These are phyloP conservation scores for Tricharina praecox DNA, from an alignment of 495 filamentous ascomycete species.

Conservation along the genomic window DNA sequence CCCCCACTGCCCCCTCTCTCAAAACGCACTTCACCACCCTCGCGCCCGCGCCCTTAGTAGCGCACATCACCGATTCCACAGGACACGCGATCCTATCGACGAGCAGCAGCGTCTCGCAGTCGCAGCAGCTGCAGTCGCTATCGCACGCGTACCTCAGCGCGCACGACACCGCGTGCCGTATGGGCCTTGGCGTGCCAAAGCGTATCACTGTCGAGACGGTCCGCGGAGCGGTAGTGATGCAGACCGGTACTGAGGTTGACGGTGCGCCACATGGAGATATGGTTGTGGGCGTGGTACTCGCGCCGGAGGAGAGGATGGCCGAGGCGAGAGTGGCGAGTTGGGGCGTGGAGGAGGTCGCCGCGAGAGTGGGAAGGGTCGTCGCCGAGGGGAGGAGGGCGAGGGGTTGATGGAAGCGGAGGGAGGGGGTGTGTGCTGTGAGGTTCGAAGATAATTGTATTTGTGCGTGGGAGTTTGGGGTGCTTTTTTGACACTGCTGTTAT, in stretches of 20 bases:
- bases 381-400: conserved; percentile 6
- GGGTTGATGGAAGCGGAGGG: too few species aligned
- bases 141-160: conserved; percentile 20
- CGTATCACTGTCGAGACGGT: conserved; percentile 19
- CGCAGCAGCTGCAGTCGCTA: conserved; percentile 15
- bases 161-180: conserved; percentile 24
- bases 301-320: conserved; percentile 18
- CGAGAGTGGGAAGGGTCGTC: conserved; percentile 7
- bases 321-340: conserved; percentile 25
- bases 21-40: conserved; percentile 17
- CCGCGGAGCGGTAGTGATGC: conserved; percentile 21
- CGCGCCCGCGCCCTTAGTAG: conserved; percentile 15
- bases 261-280: conserved; percentile 12
- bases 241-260: conserved; percentile 14
- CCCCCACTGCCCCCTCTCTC: too few species aligned
- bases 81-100: conserved; percentile 22
- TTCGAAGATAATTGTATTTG: too few species aligned
- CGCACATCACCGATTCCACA: conserved; percentile 23
- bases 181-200: conserved; percentile 23
- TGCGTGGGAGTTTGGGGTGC: too few species aligned
- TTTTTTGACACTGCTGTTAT: too few species aligned
- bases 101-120: conserved; percentile 5
- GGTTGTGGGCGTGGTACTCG: conserved; percentile 24
- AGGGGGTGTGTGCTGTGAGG: too few species aligned
- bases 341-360: conserved; percentile 25